Percentiles rank a stretch among this genome's conserved stretches.
Evolutionary conservation across 495 filamentous ascomycete species (phyloP).

Genomic region (Daldinia concentrica): DNA sequence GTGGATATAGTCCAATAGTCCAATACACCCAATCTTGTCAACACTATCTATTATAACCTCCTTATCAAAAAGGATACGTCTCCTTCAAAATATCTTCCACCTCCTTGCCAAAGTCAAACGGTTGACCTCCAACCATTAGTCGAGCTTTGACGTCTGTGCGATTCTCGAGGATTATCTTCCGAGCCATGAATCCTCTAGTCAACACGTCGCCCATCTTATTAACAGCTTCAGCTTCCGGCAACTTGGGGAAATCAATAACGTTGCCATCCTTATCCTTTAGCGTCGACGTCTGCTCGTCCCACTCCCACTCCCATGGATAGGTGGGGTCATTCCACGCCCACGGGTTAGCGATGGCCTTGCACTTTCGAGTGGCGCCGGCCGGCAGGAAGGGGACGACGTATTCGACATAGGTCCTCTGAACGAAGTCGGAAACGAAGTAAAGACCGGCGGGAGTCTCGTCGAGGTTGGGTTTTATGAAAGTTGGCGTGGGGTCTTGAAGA

Average conservation of each 20-base stretch:
- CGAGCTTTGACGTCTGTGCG: slow-evolving; percentile 35
- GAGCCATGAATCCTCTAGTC: slow-evolving; percentile 30
- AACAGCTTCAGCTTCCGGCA: slow-evolving; percentile 5
- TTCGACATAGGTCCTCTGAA: slow-evolving; percentile 43
- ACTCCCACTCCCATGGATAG: slow-evolving; percentile 43
- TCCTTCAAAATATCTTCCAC: slow-evolving; percentile 26
- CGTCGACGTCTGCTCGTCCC: slow-evolving; percentile 42
- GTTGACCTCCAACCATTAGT: slow-evolving; percentile 29
- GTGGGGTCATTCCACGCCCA: slow-evolving; percentile 42
- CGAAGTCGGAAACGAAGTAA: slow-evolving; percentile 41
- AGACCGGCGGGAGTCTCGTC: slow-evolving; percentile 34
- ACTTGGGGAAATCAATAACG: slow-evolving; percentile 50
- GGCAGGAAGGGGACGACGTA: slow-evolving; percentile 45
- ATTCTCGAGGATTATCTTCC: slow-evolving; percentile 43
- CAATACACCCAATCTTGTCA: no score
- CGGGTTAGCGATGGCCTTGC: slow-evolving; percentile 44
- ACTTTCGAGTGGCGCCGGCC: slow-evolving; percentile 41
- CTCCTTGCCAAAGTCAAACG: slow-evolving; percentile 42
- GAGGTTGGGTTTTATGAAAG: slow-evolving; percentile 34
- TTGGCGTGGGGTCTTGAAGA: slow-evolving; percentile 35
- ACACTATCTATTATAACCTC: no score
- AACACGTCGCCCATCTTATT: slow-evolving; percentile 23
- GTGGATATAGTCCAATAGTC: no score
- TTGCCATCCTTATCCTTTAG: slow-evolving; percentile 54
- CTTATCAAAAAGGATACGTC: slow-evolving; percentile 7